These are phyloP conservation scores for Sclerotinia glacialis DNA, from an alignment of 2,329 filamentous ascomycete genomes.

Conservation along the genomic window DNA sequence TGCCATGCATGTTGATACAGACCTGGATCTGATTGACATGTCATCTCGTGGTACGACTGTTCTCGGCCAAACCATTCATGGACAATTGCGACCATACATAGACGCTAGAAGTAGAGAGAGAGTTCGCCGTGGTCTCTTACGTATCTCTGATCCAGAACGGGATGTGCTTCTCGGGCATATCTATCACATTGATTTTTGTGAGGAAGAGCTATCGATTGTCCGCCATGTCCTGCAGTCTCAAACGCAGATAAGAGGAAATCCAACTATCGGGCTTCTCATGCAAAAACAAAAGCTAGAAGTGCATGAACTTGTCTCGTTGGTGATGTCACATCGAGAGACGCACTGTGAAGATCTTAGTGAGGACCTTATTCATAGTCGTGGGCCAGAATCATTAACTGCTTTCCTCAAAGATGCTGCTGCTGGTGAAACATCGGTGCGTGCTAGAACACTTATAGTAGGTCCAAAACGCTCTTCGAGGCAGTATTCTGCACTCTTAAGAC, in stretches of 20 bases:
- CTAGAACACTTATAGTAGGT: slow-evolving; percentile 16
- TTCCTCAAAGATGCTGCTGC: slow-evolving; percentile 29
- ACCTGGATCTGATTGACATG: neutral
- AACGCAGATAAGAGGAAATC: slow-evolving; percentile 9
- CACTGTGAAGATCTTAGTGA: slow-evolving; percentile 43
- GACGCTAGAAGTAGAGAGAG: slow-evolving; percentile 7
- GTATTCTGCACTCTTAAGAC: slow-evolving; percentile 27
- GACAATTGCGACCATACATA: slow-evolving; percentile 23
- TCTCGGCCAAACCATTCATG: neutral
- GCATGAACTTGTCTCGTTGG: slow-evolving; percentile 13
- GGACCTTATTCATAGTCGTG: slow-evolving; percentile 56
- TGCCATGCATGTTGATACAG: neutral
- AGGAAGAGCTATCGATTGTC: slow-evolving; percentile 23
- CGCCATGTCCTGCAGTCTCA: slow-evolving; percentile 4
- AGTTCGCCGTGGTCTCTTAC: slow-evolving; percentile 24
- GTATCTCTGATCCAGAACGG: slow-evolving; percentile 4
- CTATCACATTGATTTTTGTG: slow-evolving; percentile 29
- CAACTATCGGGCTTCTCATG: neutral
- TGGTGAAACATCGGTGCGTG: slow-evolving; percentile 15
- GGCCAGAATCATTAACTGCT: slow-evolving; percentile 34
- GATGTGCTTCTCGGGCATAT: slow-evolving; percentile 3
- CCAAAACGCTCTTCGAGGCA: slow-evolving; percentile 2
- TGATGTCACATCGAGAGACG: neutral
- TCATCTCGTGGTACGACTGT: neutral
- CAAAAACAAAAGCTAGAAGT: slow-evolving; percentile 17